Evolutionary conservation across 768 basidiomycete species (phyloP).

Genomic region (Floccularia luteovirens): DNA sequence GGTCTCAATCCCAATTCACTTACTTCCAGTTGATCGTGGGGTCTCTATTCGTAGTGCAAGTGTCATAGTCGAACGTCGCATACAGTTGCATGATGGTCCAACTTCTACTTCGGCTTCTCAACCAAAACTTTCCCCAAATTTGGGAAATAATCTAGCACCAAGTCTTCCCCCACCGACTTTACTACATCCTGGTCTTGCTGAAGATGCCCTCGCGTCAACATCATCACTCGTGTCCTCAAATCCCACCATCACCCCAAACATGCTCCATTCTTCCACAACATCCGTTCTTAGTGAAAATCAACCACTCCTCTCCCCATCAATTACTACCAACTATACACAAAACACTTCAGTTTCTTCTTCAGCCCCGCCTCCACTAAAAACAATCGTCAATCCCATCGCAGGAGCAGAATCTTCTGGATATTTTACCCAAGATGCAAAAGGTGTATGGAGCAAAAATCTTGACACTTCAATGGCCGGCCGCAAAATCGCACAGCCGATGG

Average conservation of each 20-base stretch:
- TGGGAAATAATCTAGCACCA: slow-evolving; percentile 7
- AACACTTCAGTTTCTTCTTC: slow-evolving; percentile 11
- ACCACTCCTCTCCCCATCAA: slow-evolving; percentile 15
- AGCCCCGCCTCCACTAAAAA: slow-evolving; percentile 23
- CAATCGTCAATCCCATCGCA: slow-evolving; percentile 43
- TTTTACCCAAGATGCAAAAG: slow-evolving; percentile 47
- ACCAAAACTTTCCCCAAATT: slow-evolving; percentile 8
- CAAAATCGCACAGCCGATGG: slow-evolving; percentile 67
- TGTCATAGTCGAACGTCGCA: slow-evolving; percentile 65
- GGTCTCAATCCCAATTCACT: slow-evolving; percentile 54
- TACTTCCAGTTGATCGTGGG: slow-evolving; percentile 51
- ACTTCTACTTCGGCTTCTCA: slow-evolving; percentile 13
- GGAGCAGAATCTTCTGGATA: slow-evolving; percentile 52
- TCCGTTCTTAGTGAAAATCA: slow-evolving; percentile 21
- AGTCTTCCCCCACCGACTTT: slow-evolving; percentile 22
- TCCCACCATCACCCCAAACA: slow-evolving; percentile 33
- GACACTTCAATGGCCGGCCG: slow-evolving; percentile 65
- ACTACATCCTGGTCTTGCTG: slow-evolving; percentile 8
- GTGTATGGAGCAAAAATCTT: slow-evolving; percentile 59
- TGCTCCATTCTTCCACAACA: slow-evolving; percentile 20
- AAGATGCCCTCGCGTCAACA: slow-evolving; percentile 12
- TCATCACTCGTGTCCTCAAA: slow-evolving; percentile 24
- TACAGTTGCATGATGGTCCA: slow-evolving; percentile 42
- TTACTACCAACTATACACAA: too few species aligned
- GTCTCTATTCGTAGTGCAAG: slow-evolving; percentile 56